Evolutionary conservation across 2,329 filamentous ascomycete genomes (phyloP).

Genomic region (Xylaria digitata): DNA sequence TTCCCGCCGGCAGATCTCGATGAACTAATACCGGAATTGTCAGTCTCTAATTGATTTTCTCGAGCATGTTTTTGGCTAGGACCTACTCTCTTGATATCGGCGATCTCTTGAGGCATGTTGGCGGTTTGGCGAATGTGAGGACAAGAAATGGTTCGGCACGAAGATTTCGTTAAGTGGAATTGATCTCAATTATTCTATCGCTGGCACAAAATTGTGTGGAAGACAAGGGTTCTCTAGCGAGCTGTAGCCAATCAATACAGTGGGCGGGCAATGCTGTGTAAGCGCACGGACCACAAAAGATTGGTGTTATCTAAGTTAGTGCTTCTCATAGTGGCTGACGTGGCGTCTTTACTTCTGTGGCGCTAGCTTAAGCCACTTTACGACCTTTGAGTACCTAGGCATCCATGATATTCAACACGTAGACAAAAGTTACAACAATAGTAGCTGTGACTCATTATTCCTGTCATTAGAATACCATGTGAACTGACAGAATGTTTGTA

Average conservation of each 20-base stretch:
- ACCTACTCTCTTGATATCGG: conserved; percentile 89
- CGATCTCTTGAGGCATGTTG: conserved; percentile 98
- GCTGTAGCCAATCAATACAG: conserved; percentile 30
- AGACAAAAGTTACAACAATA: not conserved
- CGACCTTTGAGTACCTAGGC: not conserved
- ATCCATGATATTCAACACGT: not conserved
- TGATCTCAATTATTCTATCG: conserved; percentile 42
- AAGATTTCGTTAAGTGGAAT: conserved; percentile 36
- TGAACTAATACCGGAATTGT: conserved; percentile 76
- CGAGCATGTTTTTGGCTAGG: not conserved
- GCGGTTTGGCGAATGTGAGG: conserved; percentile 58
- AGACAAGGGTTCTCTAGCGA: conserved; percentile 41
- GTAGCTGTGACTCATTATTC: conserved; percentile 33
- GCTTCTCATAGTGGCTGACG: conserved; percentile 36
- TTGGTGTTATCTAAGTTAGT: not conserved
- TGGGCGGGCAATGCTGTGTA: conserved; percentile 9
- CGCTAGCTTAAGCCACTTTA: conserved; percentile 26
- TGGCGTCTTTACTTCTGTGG: conserved; percentile 39
- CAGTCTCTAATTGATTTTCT: conserved; percentile 30
- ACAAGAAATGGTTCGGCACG: conserved; percentile 33
- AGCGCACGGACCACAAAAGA: conserved; percentile 35
- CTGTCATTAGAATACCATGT: not conserved
- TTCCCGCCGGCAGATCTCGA: conserved; percentile 99
- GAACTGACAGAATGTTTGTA: conserved; percentile 2
- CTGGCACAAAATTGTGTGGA: conserved; percentile 49